phyloP scores from a whole-genome alignment of 148 eudicot genomes.

The Oxyria digyna region DNA sequence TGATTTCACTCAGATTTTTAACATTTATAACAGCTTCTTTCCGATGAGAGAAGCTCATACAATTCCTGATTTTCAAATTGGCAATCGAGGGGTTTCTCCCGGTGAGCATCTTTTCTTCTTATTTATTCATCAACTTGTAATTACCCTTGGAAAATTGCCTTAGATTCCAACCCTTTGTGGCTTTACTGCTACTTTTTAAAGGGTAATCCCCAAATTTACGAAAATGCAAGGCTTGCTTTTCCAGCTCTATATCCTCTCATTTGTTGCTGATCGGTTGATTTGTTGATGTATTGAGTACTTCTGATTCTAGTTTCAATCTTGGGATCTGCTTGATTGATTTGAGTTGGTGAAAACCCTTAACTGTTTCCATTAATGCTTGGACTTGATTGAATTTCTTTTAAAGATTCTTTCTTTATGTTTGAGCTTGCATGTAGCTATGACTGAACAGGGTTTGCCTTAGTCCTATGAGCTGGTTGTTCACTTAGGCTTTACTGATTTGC shows the following conservation, averaged over 20 bases:
- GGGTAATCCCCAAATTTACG: background rate
- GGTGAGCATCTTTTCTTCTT: background rate
- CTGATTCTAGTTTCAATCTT: background rate
- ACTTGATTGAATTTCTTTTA: background rate
- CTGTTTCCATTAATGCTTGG: background rate
- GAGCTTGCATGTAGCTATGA: background rate
- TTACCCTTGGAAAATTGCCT: background rate
- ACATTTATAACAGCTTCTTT: conserved; percentile 1
- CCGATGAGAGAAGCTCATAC: background rate
- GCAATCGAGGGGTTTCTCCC: conserved; percentile 7
- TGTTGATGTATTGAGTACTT: background rate
- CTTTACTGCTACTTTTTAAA: background rate
- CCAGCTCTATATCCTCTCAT: background rate
- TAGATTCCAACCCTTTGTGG: background rate
- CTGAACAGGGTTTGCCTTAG: background rate
- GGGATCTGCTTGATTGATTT: background rate
- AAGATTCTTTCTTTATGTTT: background rate
- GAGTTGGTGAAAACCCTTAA: background rate
- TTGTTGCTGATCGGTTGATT: background rate
- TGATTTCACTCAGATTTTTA: background rate
- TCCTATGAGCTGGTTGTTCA: background rate
- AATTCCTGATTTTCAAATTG: background rate
- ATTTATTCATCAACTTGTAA: background rate
- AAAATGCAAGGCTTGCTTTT: background rate
- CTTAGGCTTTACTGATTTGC: background rate